These are phyloP conservation scores for Centrapalus pauciflorus DNA, from an alignment of 129 eudicot genomes.

Conservation along the genomic window DNA sequence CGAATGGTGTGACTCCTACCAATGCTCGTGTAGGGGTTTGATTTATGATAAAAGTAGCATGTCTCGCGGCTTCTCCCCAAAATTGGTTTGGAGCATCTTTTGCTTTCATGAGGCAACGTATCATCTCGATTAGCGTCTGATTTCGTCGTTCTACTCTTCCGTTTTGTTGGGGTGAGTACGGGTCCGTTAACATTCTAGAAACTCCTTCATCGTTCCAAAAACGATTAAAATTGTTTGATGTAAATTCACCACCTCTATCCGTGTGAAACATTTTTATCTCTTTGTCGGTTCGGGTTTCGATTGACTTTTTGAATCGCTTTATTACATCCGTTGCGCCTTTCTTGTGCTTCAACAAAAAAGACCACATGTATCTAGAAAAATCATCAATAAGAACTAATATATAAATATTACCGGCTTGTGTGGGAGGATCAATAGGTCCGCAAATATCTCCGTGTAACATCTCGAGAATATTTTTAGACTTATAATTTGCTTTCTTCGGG, in stretches of 20 bases:
- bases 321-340: not conserved
- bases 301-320: not conserved
- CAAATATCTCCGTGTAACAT: not conserved
- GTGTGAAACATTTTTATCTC: not conserved
- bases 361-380: not conserved
- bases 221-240: no score
- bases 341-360: not conserved
- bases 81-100: constrained; percentile 10
- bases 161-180: not conserved
- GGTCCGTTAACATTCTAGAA: not conserved
- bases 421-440: not conserved
- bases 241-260: not conserved
- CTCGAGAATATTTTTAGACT: not conserved
- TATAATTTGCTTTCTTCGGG: not conserved
- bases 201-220: not conserved
- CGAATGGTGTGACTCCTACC: not conserved
- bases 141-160: not conserved
- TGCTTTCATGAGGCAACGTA: constrained; percentile 6
- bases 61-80: constrained; percentile 15
- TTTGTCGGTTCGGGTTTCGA: not conserved
- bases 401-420: not conserved
- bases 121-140: constrained; percentile 12
- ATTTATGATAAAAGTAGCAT: not conserved
- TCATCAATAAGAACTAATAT: not conserved
- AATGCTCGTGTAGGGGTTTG: not conserved